These are phyloP conservation scores for Nothophytophthora sp. DNA, from an alignment of 352 stramenopile species.

Conservation along the genomic window DNA sequence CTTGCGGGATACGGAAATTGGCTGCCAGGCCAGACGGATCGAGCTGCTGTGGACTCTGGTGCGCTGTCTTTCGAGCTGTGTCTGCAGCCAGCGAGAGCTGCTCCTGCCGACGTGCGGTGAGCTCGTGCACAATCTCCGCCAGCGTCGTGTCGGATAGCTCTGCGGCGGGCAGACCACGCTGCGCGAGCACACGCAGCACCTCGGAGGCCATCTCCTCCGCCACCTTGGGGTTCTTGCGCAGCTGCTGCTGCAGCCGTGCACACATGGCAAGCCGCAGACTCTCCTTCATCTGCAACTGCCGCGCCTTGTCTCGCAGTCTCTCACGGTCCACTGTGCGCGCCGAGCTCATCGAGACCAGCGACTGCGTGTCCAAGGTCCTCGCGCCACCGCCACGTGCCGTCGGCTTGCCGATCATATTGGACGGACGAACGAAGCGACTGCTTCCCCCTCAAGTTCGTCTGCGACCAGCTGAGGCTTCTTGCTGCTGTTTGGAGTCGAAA, in stretches of 20 bases:
- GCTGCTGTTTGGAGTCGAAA: background rate
- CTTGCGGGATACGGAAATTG: slow-evolving; percentile 1
- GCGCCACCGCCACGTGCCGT: slow-evolving; percentile 18
- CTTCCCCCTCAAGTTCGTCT: too few species aligned
- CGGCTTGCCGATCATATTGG: slow-evolving; percentile 39
- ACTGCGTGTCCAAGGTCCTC: slow-evolving; percentile 43
- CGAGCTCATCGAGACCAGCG: slow-evolving; percentile 28
- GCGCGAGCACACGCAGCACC: slow-evolving; percentile 55
- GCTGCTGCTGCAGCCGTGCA: slow-evolving; percentile 68
- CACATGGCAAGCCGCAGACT: slow-evolving; percentile 69
- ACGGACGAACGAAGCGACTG: background rate
- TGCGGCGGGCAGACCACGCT: slow-evolving; percentile 30
- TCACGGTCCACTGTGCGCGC: slow-evolving; percentile 67
- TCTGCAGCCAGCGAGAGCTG: slow-evolving; percentile 27
- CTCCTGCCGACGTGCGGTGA: slow-evolving; percentile 35
- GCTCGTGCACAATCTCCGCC: slow-evolving; percentile 38
- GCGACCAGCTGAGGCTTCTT: background rate
- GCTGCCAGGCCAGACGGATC: background rate
- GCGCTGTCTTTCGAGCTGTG: slow-evolving; percentile 1
- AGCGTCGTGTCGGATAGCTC: slow-evolving; percentile 48
- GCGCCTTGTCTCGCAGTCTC: slow-evolving; percentile 66
- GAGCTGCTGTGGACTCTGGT: slow-evolving; percentile 30
- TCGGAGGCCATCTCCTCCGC: slow-evolving; percentile 62
- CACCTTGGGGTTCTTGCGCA: slow-evolving; percentile 63
- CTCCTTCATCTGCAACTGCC: slow-evolving; percentile 73